A percentile compares a stretch with the other conserved stretches of the same genome.
These are phyloP conservation scores for Begonia masoniana DNA, from an alignment of 306 rosid genomes.

Conservation along the genomic window DNA sequence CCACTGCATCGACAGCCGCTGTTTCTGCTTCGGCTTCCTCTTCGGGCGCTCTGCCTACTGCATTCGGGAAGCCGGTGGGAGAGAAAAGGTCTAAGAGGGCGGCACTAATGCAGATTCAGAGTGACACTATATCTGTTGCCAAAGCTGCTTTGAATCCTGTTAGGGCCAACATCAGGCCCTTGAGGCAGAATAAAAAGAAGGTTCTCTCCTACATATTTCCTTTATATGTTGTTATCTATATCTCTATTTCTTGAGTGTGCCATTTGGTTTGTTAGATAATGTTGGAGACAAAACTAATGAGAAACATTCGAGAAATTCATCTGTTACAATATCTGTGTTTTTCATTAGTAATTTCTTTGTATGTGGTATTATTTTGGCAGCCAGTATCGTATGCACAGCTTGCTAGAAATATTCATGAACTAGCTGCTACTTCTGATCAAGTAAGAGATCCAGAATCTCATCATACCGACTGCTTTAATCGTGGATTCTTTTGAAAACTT, in stretches of 20 bases:
- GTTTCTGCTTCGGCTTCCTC: slow-evolving; percentile 20
- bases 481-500: too few species aligned
- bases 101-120: slow-evolving; percentile 90
- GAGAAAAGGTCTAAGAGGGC: slow-evolving; percentile 86
- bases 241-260: too few species aligned
- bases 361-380: slow-evolving; percentile 24
- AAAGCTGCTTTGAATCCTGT: slow-evolving; percentile 84
- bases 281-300: too few species aligned
- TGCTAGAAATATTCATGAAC: slow-evolving; percentile 88
- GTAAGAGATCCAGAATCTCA: slow-evolving; percentile 14
- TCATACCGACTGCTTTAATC: too few species aligned
- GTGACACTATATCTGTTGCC: slow-evolving; percentile 86
- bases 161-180: slow-evolving; percentile 68
- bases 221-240: not conserved
- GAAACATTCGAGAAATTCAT: too few species aligned
- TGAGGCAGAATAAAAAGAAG: slow-evolving; percentile 55
- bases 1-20: slow-evolving; percentile 22
- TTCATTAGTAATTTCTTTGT: too few species aligned
- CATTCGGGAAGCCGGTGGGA: slow-evolving; percentile 59
- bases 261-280: too few species aligned
- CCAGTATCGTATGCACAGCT: slow-evolving; percentile 96
- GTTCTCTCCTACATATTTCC: slow-evolving; percentile 8
- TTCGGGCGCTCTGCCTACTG: slow-evolving; percentile 24
- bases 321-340: too few species aligned
- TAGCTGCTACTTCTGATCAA: slow-evolving; percentile 93